Conservation (phyloP, 768 basidiomycete species). For the Xerocomus brunneocitrinus region DNA sequence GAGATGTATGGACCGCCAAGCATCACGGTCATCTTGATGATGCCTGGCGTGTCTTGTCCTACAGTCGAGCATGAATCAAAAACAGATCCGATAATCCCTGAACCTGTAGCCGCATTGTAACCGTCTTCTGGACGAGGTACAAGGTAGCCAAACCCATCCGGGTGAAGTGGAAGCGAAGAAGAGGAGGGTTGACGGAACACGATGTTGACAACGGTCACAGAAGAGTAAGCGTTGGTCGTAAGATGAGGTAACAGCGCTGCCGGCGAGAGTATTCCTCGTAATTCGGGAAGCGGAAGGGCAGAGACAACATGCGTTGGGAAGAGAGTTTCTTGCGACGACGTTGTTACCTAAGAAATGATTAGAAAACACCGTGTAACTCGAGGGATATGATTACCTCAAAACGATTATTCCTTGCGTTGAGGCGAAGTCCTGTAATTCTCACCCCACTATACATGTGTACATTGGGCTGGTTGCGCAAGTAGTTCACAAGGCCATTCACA, state of each 20-base stretch:
- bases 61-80: conserved; percentile 83
- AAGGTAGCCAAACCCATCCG: conserved; percentile 91
- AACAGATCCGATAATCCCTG: conserved; percentile 74
- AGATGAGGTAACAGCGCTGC: conserved; percentile 55
- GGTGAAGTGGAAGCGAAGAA: conserved; percentile 50
- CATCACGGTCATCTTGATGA: conserved; percentile 88
- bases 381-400: conserved; percentile 41
- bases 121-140: conserved; percentile 69
- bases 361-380: conserved; percentile 2
- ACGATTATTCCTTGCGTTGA: conserved; percentile 29
- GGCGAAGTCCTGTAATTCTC: conserved; percentile 33
- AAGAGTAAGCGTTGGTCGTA: conserved; percentile 63
- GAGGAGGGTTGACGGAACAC: conserved; percentile 58
- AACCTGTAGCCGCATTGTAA: conserved; percentile 37
- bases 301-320: conserved; percentile 70
- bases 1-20: conserved; percentile 69
- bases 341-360: conserved; percentile 28
- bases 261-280: conserved; percentile 42
- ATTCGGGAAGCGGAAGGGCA: conserved; percentile 59
- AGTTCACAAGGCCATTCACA: conserved; percentile 47
- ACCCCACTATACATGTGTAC: conserved; percentile 53
- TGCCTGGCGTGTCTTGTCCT: conserved; percentile 45
- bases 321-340: conserved; percentile 31
- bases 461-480: conserved; percentile 46
- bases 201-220: conserved; percentile 86